Conservation (phyloP, 257 asterid genomes). For the Lycium ferocissimum region DNA sequence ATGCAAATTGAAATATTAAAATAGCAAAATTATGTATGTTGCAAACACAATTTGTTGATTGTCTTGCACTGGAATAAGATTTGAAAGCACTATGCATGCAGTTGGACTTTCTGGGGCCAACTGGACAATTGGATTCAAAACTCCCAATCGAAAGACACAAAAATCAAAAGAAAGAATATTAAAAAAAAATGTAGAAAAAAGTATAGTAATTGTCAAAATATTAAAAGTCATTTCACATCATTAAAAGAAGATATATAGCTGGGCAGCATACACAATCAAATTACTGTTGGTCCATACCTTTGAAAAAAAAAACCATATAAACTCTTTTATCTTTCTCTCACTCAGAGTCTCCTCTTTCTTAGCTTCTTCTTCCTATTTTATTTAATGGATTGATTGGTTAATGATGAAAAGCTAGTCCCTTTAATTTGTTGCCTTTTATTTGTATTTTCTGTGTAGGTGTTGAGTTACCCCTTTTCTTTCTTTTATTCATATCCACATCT, state of each 20-base stretch:
- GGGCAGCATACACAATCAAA: slow-evolving; percentile 39
- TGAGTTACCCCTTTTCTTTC: slow-evolving; percentile 19
- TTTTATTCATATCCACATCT: slow-evolving; percentile 17
- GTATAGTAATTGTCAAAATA: slow-evolving; percentile 30
- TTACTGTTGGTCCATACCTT: slow-evolving; percentile 30
- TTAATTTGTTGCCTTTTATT: slow-evolving; percentile 26
- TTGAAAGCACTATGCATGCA: not conserved
- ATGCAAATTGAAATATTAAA: not conserved
- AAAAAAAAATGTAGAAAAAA: not conserved
- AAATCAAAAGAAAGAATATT: not conserved
- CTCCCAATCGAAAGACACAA: not conserved
- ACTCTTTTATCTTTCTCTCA: not conserved
- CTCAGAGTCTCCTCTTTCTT: slow-evolving; percentile 22
- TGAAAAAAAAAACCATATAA: slow-evolving; percentile 29
- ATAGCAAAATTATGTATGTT: slow-evolving; percentile 1
- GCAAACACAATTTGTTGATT: slow-evolving; percentile 18
- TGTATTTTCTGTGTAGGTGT: slow-evolving; percentile 21
- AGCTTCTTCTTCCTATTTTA: slow-evolving; percentile 29
- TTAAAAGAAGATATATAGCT: slow-evolving; percentile 40
- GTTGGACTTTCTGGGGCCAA: slow-evolving; percentile 27
- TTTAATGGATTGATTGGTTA: slow-evolving; percentile 41
- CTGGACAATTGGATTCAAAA: slow-evolving; percentile 27
- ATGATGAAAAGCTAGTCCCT: slow-evolving; percentile 42
- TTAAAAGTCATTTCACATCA: slow-evolving; percentile 34
- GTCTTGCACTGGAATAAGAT: slow-evolving; percentile 3